Percentiles rank a stretch among this genome's conserved stretches.
phyloP scores from a whole-genome alignment of 2,329 filamentous ascomycete genomes.

The Claviceps pusilla region DNA sequence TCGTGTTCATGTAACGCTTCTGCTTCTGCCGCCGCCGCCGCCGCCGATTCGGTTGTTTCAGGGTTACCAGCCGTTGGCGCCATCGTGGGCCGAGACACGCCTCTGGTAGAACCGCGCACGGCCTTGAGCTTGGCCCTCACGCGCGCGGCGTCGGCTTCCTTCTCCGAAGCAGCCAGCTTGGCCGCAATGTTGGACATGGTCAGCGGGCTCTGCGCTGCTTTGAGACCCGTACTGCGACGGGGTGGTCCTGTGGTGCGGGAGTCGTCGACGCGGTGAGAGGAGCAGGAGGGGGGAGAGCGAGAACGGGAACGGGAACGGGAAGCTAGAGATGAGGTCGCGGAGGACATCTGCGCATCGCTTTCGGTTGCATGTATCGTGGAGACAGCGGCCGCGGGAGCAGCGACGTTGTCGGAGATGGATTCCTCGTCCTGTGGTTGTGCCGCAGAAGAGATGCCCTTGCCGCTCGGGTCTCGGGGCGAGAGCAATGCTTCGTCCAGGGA shows the following conservation, averaged over 20 bases:
- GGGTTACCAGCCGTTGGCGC: constrained; percentile 1
- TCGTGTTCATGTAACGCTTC: neutral
- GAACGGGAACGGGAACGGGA: neutral
- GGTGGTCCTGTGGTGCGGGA: neutral
- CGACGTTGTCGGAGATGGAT: neutral
- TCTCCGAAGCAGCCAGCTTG: constrained; percentile 48
- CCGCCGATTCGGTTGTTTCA: no score
- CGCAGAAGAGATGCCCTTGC: constrained; percentile 5
- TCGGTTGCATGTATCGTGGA: neutral
- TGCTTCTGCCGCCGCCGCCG: no score
- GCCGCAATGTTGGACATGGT: constrained; percentile 48
- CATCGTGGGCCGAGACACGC: constrained; percentile 16
- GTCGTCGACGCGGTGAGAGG: neutral
- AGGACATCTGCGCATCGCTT: neutral
- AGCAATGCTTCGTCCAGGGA: constrained; percentile 22
- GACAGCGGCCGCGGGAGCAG: neutral
- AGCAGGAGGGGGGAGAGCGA: neutral
- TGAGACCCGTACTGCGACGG: neutral
- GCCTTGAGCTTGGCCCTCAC: constrained; percentile 48
- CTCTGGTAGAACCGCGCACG: constrained; percentile 23
- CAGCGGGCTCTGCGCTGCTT: constrained; percentile 37
- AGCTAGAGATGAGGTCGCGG: neutral
- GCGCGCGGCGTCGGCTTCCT: constrained; percentile 47
- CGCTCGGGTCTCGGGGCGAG: constrained; percentile 6
- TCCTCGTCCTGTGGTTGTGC: constrained; percentile 1